phyloP scores from a whole-genome alignment of 768 basidiomycete species.

The Cyathus striatus region DNA sequence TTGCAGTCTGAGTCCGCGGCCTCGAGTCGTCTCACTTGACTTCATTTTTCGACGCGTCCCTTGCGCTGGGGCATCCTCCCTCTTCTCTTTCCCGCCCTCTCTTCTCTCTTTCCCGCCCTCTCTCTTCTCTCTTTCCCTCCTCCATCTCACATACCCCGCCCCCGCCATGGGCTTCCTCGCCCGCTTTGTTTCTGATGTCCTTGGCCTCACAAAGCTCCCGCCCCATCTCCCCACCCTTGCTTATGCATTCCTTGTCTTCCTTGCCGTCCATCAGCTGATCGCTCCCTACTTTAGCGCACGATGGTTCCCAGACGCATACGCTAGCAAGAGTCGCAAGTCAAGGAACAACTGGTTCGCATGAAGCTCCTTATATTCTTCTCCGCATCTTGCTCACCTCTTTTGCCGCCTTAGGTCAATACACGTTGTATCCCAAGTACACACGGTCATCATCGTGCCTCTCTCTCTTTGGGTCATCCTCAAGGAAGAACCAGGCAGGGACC shows the following conservation, averaged over 20 bases:
- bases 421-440: slow-evolving; percentile 70
- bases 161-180: slow-evolving; percentile 9
- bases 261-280: slow-evolving; percentile 49
- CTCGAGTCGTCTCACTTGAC: too few species aligned
- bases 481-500: slow-evolving; percentile 34
- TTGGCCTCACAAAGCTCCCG: slow-evolving; percentile 52
- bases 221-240: slow-evolving; percentile 51
- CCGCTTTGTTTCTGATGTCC: slow-evolving; percentile 21
- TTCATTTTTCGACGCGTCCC: too few species aligned
- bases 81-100: too few species aligned
- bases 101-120: too few species aligned
- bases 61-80: too few species aligned
- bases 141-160: too few species aligned
- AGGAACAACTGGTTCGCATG: slow-evolving; percentile 59
- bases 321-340: slow-evolving; percentile 35
- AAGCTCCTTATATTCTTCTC: too few species aligned
- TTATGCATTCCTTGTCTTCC: slow-evolving; percentile 52
- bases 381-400: too few species aligned
- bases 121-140: too few species aligned
- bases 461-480: slow-evolving; percentile 45
- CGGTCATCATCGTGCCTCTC: slow-evolving; percentile 60
- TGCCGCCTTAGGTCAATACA: slow-evolving; percentile 70
- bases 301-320: slow-evolving; percentile 47
- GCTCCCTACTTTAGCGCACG: slow-evolving; percentile 47
- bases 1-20: too few species aligned